Base-by-base conservation (phyloP, 2,329 filamentous ascomycete species). In the Didymellaceae sp. region DNA sequence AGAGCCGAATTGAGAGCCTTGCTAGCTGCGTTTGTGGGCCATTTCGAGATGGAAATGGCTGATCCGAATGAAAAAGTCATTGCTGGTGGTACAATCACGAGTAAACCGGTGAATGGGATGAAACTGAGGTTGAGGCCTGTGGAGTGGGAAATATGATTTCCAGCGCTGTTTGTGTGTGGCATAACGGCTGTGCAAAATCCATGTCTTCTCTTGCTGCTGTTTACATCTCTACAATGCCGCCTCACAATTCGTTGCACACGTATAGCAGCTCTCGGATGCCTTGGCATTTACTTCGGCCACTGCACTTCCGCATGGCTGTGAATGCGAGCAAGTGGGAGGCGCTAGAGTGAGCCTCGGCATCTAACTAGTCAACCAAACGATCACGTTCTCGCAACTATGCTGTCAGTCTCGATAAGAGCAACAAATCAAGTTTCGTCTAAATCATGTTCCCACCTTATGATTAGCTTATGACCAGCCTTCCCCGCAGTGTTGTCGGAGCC, bases 81-180 rank as follows among this genome's bases (percentile, higher is more conserved):
- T 3, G 54, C 59, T 2, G 68, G 67, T 1, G 73, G 73, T 4
- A 69, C 71, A 6, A 61, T 75, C 32, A 74, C 73, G 32, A 71
- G 61, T 46, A 75, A 75, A 55, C 72, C 72, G 10, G 58, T 65
- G 35, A 61, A 72, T 45, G 73, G 73, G 2, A 74, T 75, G 71
- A 63, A 47, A 39, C 55, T 75, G 54, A 66, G 57, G 45, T 48
- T 75, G 50, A 63, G 46, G 40, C 52, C 60, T 16, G 51, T 65
- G 10, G 30, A 45, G 18, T 69, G 66, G 67, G 50, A 4, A 5
- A 5, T 14, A 7, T 38, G 6, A 26, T 17, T n/a, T n/a, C n/a
- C n/a, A n/a, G n/a, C n/a, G n/a, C n/a, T n/a, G n/a, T n/a, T n/a
- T n/a, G n/a, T n/a, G n/a, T n/a, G n/a, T n/a, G n/a, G n/a, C n/a